These are phyloP conservation scores for Oryza meridionalis DNA, from an alignment of 176 grass and related monocot species.

Conservation along the genomic window DNA sequence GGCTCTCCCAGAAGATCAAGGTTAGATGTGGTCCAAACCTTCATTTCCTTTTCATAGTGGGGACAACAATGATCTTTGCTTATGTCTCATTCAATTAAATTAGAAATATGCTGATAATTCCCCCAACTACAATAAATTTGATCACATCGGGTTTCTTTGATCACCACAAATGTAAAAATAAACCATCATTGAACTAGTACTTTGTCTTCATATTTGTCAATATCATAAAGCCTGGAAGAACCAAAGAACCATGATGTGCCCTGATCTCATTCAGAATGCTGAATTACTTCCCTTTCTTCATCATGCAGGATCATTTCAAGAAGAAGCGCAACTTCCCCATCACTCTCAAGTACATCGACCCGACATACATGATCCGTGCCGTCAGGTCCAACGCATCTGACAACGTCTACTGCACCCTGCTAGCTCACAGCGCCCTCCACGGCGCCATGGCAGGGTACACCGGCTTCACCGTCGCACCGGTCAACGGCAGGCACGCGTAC, in stretches of 20 bases:
- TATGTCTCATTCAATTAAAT: not conserved
- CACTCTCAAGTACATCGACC: constrained; percentile 95
- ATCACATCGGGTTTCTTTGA: not conserved
- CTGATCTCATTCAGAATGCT: constrained; percentile 26
- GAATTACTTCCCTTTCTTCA: constrained; percentile 18
- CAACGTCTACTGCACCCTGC: constrained; percentile 88
- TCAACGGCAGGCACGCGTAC: constrained; percentile 90
- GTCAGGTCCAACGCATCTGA: constrained; percentile 88
- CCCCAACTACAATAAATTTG: not conserved
- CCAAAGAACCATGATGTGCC: not conserved
- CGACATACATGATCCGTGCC: constrained; percentile 89
- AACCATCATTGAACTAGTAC: not conserved
- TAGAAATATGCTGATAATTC: not conserved
- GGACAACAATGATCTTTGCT: constrained; percentile 18
- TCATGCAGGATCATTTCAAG: constrained; percentile 76
- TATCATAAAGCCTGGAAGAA: constrained; percentile 5
- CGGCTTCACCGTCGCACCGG: constrained; percentile 80
- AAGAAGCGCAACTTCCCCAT: constrained; percentile 72
- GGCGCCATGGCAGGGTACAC: constrained; percentile 95
- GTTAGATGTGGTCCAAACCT: constrained; percentile 49
- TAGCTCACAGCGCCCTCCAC: constrained; percentile 86
- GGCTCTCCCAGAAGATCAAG: constrained; percentile 98
- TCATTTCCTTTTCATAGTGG: constrained; percentile 37
- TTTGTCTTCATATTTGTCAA: not conserved
- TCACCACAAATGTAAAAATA: not conserved